Conservation (phyloP, 352 stramenopile genomes). For the Phytophthora agathidicida region DNA sequence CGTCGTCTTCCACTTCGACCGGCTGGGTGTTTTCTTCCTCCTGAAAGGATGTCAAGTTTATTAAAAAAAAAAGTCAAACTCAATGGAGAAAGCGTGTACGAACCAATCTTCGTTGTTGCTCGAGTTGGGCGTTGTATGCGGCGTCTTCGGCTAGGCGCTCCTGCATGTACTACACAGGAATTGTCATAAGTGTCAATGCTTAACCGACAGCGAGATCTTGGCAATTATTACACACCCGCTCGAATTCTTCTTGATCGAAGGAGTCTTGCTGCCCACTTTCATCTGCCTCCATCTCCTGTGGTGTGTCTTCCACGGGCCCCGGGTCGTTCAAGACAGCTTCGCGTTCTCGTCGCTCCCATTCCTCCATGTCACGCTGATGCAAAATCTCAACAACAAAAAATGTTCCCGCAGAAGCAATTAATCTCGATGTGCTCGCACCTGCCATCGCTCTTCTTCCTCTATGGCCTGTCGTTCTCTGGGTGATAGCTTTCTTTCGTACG, state of each 20-base stretch:
- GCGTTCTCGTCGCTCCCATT: constrained; percentile 2
- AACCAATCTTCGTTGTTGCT: constrained; percentile 25
- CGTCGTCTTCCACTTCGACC: constrained; percentile 1
- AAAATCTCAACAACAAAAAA: background rate
- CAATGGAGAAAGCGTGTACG: too few species aligned
- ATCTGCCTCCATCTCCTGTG: background rate
- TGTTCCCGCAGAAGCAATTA: background rate
- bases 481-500: constrained; percentile 9
- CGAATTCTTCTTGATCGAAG: background rate
- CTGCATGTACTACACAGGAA: background rate
- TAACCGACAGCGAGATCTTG: too few species aligned
- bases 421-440: background rate
- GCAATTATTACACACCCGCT: background rate
- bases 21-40: background rate
- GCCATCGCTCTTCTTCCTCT: constrained; percentile 18
- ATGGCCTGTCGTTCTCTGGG: constrained; percentile 4
- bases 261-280: background rate
- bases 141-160: background rate
- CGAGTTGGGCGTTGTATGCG: constrained; percentile 5
- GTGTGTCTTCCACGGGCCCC: background rate
- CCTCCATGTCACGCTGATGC: constrained; percentile 2
- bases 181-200: too few species aligned
- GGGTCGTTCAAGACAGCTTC: background rate
- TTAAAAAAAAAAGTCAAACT: background rate
- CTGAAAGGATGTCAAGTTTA: background rate